phyloP scores from a whole-genome alignment of 2,329 filamentous ascomycete species.

The Neospermospora avenae region DNA sequence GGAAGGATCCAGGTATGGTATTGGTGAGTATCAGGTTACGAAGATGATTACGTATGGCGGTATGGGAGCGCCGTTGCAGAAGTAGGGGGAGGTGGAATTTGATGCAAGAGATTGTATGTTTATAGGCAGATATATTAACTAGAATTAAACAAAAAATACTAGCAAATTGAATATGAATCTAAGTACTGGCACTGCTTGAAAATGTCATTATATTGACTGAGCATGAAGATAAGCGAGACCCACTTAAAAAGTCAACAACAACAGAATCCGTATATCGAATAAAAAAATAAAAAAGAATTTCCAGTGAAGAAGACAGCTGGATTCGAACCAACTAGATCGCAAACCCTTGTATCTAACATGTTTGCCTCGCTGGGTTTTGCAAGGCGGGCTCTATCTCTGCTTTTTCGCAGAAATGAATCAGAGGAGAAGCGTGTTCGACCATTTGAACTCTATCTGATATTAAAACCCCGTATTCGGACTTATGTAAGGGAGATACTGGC shows the following conservation, averaged over 20 bases:
- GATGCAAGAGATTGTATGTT: neutral
- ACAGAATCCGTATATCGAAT: neutral
- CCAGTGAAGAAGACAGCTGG: neutral
- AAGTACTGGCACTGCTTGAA: too few species aligned
- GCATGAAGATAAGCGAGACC: too few species aligned
- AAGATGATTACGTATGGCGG: slow-evolving; percentile 54
- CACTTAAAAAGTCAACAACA: too few species aligned
- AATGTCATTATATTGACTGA: too few species aligned
- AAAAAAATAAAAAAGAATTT: neutral
- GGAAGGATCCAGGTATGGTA: slow-evolving; percentile 52
- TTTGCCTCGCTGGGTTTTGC: too few species aligned
- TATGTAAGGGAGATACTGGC: too few species aligned
- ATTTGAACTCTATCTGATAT: too few species aligned
- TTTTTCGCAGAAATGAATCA: too few species aligned
- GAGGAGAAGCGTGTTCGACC: too few species aligned
- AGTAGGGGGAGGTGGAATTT: neutral
- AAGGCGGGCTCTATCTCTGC: too few species aligned
- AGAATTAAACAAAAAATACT: neutral
- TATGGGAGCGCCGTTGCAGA: slow-evolving; percentile 55
- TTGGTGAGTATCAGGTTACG: slow-evolving; percentile 50
- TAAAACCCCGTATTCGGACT: too few species aligned
- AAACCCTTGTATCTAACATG: neutral
- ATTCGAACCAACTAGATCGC: neutral
- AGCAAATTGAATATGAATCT: neutral
- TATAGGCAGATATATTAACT: neutral